Evolutionary conservation across 441 rosid genomes (phyloP), one percentile per base, ranked within the genome.

Genomic region (Adansonia madagascariensis): DNA sequence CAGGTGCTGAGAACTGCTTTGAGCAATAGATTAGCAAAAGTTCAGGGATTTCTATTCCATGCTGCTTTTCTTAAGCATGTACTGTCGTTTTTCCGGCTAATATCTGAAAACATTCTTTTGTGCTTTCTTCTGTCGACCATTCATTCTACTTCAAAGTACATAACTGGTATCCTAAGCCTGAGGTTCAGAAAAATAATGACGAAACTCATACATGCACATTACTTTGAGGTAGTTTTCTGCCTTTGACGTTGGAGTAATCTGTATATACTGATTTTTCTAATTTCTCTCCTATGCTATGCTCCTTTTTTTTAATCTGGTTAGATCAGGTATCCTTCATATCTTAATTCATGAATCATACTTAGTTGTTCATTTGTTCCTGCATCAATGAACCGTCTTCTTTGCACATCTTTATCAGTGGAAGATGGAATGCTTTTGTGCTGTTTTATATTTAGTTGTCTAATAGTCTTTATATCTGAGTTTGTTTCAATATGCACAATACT

Each of bases 1-100:
- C 94, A 97, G 99, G 93, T 93, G 55, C 85, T 91, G 76, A 91
- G 91, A 87, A 92, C 99, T 77, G 88, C 95, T 86, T 84, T 93
- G 89, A 92, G 97, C 92, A 95, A 97, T 81, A 89, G 99, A 87
- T 82, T 97, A 79, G 99, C 99, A 44, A 97, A 94, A 91, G 98
- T 97, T 73, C 99, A 95, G 84, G 99, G 99, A 79, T 97, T 92
- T 85, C 84, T 97, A 59, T 95, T 97, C 80, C 99, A 95, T 52
- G 97, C 99, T 73, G 99, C 99, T 78, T 97, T 97, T 85, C 95
- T 97, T 84, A 88, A 88, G 78, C 98, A 95, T 17, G 90, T 92
- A 14, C 98, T 98, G 41, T 83, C 91, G 78, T 97, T 97, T 86
- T 83, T 92, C 82, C 90, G 88, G 77, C 89, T 95, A 77, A 97